These are phyloP conservation scores for Phytophthora cactorum DNA, from an alignment of 352 stramenopile genomes.

Conservation along the genomic window DNA sequence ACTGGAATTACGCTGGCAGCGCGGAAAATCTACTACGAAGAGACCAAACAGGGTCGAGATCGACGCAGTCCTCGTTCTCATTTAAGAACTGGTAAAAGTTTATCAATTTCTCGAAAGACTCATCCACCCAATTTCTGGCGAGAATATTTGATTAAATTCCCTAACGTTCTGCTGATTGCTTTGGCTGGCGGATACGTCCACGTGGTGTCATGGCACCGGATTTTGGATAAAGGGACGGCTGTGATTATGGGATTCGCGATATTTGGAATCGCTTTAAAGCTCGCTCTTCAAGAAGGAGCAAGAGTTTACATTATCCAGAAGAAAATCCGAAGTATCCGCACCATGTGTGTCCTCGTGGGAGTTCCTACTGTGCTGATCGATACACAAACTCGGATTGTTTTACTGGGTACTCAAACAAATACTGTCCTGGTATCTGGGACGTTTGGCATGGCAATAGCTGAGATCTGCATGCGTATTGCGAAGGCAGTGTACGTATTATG, in stretches of 20 bases:
- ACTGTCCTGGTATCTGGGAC: conserved; percentile 13
- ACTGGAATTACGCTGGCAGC: no score
- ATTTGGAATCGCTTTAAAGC: conserved; percentile 37
- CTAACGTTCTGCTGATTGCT: no score
- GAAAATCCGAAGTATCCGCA: conserved; percentile 38
- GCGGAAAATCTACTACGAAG: no score
- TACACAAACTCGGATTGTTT: conserved; percentile 49
- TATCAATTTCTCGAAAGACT: no score
- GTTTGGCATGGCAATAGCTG: conserved; percentile 27
- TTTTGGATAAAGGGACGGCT: background rate
- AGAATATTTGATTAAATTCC: no score
- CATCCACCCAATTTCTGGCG: no score
- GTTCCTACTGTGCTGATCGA: conserved; percentile 55
- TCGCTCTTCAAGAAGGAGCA: conserved; percentile 37
- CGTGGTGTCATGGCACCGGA: no score
- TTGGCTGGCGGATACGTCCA: no score
- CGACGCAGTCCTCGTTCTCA: no score
- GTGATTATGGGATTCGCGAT: conserved; percentile 28
- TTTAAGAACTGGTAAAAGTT: no score
- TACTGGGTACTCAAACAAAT: conserved; percentile 39
- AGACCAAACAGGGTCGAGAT: no score
- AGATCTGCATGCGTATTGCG: conserved; percentile 28
- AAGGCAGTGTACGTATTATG: conserved; percentile 31
- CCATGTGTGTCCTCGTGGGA: conserved; percentile 47
- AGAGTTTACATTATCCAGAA: conserved; percentile 31